phyloP scores from a whole-genome alignment of 139 green algal genomes.

The Haematococcus sp. region DNA sequence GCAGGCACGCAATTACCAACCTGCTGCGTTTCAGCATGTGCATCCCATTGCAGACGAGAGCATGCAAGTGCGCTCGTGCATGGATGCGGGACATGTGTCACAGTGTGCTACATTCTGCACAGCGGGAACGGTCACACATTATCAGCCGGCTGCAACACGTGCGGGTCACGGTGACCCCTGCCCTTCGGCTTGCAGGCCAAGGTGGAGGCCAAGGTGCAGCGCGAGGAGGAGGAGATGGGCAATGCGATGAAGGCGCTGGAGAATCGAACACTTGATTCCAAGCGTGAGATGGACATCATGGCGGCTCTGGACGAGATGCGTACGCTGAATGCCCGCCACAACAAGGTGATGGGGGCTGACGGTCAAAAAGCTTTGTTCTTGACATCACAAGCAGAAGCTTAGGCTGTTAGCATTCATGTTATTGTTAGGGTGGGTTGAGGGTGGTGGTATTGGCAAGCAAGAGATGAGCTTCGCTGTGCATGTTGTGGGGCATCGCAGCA shows the following conservation, averaged over 20 bases:
- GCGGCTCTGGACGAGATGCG: conserved; percentile 92
- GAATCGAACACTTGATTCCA: conserved; percentile 90
- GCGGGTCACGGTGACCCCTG: no score
- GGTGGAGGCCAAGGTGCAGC: conserved; percentile 4
- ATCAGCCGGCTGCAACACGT: no score
- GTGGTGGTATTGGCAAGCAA: background rate
- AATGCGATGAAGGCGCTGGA: conserved; percentile 97
- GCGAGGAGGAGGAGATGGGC: conserved; percentile 90
- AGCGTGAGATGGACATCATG: conserved; percentile 97
- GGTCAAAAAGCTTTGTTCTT: no score
- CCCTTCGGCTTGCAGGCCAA: conserved; percentile 13
- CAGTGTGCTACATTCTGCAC: no score
- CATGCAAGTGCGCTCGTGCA: background rate
- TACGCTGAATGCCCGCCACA: conserved; percentile 61
- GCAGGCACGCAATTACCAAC: no score
- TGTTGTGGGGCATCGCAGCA: background rate
- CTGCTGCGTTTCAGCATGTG: no score
- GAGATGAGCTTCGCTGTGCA: background rate
- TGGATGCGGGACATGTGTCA: background rate
- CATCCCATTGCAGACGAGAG: background rate
- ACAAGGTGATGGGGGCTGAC: conserved; percentile 6
- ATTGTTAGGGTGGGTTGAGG: background rate
- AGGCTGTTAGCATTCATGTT: background rate
- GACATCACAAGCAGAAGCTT: background rate
- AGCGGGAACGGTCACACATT: no score